phyloP scores from a whole-genome alignment of 257 asterid species.

The Handroanthus guayacan region DNA sequence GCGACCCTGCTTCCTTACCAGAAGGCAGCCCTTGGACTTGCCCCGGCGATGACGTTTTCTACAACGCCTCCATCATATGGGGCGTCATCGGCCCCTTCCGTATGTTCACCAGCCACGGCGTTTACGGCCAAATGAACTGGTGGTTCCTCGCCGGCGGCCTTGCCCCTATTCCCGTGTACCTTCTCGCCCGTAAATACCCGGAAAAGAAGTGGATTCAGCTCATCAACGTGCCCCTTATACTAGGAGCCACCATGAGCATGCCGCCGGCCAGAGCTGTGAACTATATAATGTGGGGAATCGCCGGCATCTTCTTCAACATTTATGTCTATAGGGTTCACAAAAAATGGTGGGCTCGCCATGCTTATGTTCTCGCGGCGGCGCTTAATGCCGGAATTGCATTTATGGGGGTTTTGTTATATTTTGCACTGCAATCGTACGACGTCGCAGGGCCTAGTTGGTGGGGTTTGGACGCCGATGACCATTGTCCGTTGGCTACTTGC shows the following conservation, averaged over 20 bases:
- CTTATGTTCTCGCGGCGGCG: constrained; percentile 73
- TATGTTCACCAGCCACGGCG: constrained; percentile 64
- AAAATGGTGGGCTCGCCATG: constrained; percentile 74
- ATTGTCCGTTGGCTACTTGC: constrained; percentile 74
- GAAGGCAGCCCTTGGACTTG: constrained; percentile 86
- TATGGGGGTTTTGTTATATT: constrained; percentile 66
- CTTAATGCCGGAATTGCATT: constrained; percentile 82
- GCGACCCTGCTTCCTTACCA: constrained; percentile 53
- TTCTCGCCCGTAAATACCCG: constrained; percentile 56
- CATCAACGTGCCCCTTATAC: constrained; percentile 67
- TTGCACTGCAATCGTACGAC: constrained; percentile 50
- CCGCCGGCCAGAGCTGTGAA: constrained; percentile 85
- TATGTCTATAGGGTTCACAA: constrained; percentile 53
- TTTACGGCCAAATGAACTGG: constrained; percentile 66
- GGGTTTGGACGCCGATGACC: constrained; percentile 67
- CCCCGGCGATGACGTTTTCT: constrained; percentile 69
- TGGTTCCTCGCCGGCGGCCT: constrained; percentile 68
- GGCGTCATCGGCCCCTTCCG: constrained; percentile 79
- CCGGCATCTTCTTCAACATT: constrained; percentile 53
- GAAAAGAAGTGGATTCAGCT: constrained; percentile 67
- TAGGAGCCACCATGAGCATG: constrained; percentile 54
- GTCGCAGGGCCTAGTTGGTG: constrained; percentile 57
- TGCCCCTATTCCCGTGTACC: constrained; percentile 60
- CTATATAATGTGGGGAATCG: constrained; percentile 67
- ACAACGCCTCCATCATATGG: constrained; percentile 87